Percentiles rank a stretch among this genome's conserved stretches.
Conservation (phyloP, 768 basidiomycete genomes). For the Collybia nuda region DNA sequence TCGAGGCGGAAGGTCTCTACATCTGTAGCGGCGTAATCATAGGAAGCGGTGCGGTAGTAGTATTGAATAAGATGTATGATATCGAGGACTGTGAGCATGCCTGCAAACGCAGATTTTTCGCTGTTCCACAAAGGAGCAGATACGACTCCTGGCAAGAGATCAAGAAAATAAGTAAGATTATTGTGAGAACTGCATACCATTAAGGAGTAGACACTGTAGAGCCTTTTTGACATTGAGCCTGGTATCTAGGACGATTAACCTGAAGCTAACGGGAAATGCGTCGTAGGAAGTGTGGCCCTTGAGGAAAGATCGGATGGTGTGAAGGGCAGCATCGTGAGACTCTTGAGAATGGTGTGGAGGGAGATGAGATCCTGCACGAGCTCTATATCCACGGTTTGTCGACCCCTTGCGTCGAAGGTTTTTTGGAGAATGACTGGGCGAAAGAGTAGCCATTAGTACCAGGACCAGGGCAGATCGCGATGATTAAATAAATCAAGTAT, state of each 20-base stretch:
- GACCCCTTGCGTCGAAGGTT: slow-evolving; percentile 54
- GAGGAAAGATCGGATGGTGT: slow-evolving; percentile 78
- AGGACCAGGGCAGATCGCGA: slow-evolving; percentile 3
- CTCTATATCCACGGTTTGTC: slow-evolving; percentile 32
- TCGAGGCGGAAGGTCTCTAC: slow-evolving; percentile 92
- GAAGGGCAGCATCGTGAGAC: slow-evolving; percentile 67
- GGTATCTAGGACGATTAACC: slow-evolving; percentile 95
- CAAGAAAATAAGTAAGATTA: slow-evolving; percentile 6
- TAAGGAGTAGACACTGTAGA: slow-evolving; percentile 80
- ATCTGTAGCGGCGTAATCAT: slow-evolving; percentile 83
- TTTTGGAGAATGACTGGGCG: slow-evolving; percentile 50
- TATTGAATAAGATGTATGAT: slow-evolving; percentile 99
- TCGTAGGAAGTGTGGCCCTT: slow-evolving; percentile 89
- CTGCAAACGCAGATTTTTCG: slow-evolving; percentile 87
- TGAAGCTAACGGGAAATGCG: slow-evolving; percentile 95
- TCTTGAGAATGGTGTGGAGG: slow-evolving; percentile 55
- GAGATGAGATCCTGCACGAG: slow-evolving; percentile 57
- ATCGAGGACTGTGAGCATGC: slow-evolving; percentile 99
- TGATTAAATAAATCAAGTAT: slow-evolving; percentile 3
- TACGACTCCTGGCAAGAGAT: slow-evolving; percentile 72
- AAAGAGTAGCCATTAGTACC: slow-evolving; percentile 41
- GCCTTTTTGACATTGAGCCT: slow-evolving; percentile 96
- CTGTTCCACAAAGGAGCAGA: slow-evolving; percentile 99
- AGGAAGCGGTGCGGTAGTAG: slow-evolving; percentile 88
- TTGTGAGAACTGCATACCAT: slow-evolving; percentile 45